Evolutionary conservation across 306 rosid genomes (phyloP), one percentile per base, ranked within the genome.

Genomic region (Betula pendula): DNA sequence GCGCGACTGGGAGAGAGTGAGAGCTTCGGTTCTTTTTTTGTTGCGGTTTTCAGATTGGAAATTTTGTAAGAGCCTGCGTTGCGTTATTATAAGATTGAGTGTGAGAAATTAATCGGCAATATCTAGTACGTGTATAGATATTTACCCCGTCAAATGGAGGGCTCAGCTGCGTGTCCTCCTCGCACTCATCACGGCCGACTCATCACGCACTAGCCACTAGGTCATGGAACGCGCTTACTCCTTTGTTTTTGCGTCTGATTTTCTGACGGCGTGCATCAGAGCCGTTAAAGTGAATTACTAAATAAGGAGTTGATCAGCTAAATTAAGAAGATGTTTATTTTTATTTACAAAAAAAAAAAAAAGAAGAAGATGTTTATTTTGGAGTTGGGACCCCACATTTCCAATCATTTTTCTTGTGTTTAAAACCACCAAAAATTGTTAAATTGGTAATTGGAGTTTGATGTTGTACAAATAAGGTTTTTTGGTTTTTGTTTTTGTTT

Each of bases 101-200:
- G 48, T 10, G 55, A 50, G 55, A 17, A 50, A 50, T 50, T 4
- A 15, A 50, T 50, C 9, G 9, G 56, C 63, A 59, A 49, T 50
- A n/a, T 51, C 42, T 12, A 56, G 27, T 38, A 8, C 20, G 53
- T 35, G 1, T 5, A 38, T 38, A 38, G 6, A 75, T 0, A 13
- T 29, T 33, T 75, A 53, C 69, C 81, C 84, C 89, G 90, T 89
- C 90, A 83, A 87, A 80, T 52, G 79, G 81, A 68, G 75, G 59
- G 2, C 7, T 7, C 6, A 66, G 51, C 51, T 75, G 80, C 85
- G 88, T 74, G 93, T 29, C 80, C 8, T 68, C 75, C 72, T 71
- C 74, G 79, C 60, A 40, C 50, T 22, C 68, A 74, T 12, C 45
- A 42, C 68, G 50, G 83, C 62, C 71, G 74, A 65, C 80, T 62